These are phyloP conservation scores for Microbotryum scabiosae DNA, from an alignment of 1,284 basidiomycete species.

Conservation along the genomic window DNA sequence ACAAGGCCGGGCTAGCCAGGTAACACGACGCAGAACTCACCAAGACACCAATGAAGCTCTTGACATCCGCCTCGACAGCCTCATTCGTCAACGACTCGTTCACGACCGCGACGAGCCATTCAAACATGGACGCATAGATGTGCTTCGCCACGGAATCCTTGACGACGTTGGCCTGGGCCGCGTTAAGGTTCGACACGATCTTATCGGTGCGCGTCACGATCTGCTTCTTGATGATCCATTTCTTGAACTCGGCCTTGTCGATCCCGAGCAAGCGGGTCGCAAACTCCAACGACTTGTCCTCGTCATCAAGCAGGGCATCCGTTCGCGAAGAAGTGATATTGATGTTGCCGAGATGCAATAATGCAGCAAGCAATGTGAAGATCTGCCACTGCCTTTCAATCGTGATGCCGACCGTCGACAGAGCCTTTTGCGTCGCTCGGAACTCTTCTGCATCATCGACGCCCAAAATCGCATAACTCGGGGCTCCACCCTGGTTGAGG, in stretches of 20 bases:
- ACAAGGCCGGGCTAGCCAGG: background rate
- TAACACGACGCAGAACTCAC: conserved; percentile 37
- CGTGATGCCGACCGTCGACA: conserved; percentile 93
- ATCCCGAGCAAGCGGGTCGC: conserved; percentile 87
- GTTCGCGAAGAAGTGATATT: conserved; percentile 72
- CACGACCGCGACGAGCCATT: conserved; percentile 95
- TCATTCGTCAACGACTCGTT: conserved; percentile 93
- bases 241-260: conserved; percentile 88
- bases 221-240: conserved; percentile 98
- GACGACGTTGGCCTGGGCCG: conserved; percentile 86
- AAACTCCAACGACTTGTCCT: conserved; percentile 68
- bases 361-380: conserved; percentile 83
- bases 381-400: conserved; percentile 98
- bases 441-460: conserved; percentile 97
- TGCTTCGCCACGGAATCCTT: conserved; percentile 97
- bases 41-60: conserved; percentile 98
- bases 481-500: conserved; percentile 86
- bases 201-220: conserved; percentile 90
- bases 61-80: conserved; percentile 71
- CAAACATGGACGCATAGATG: conserved; percentile 96
- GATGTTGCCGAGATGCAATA: conserved; percentile 95
- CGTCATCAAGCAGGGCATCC: conserved; percentile 77
- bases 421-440: conserved; percentile 79
- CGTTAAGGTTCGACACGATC: conserved; percentile 79
- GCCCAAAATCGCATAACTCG: conserved; percentile 68